Conservation (phyloP, 208 protist genomes). For the Trypanosoma grayi region DNA sequence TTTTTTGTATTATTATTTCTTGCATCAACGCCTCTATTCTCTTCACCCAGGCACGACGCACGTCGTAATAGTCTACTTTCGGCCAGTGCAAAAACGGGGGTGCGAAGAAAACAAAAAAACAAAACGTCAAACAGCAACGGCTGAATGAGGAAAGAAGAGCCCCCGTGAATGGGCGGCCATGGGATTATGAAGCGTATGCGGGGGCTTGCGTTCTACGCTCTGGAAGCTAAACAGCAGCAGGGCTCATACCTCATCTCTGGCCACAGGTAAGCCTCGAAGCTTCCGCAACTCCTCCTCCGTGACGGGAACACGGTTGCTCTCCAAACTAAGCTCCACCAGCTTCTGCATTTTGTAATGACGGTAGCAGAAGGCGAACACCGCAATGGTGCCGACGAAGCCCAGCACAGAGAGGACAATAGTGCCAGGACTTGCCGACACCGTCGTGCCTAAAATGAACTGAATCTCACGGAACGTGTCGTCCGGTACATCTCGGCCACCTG, state of each 20-base stretch:
- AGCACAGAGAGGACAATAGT: constrained; percentile 79
- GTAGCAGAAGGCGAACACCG: constrained; percentile 83
- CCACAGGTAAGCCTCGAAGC: constrained; percentile 33
- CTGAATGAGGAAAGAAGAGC: no score
- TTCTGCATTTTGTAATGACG: constrained; percentile 82
- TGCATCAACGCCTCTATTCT: no score
- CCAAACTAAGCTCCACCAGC: constrained; percentile 70
- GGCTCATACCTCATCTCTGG: neutral
- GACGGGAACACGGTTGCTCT: constrained; percentile 62
- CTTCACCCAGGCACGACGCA: no score
- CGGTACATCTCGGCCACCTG: constrained; percentile 50
- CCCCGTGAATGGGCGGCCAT: no score
- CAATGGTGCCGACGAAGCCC: constrained; percentile 77
- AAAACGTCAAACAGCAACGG: no score
- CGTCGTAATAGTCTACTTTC: no score
- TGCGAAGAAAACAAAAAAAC: no score
- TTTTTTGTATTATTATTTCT: no score
- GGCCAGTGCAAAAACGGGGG: no score
- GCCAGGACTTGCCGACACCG: constrained; percentile 64
- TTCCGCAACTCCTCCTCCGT: constrained; percentile 77
- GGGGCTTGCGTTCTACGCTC: no score
- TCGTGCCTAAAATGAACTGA: constrained; percentile 70
- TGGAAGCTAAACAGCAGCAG: no score
- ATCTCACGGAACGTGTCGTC: constrained; percentile 81
- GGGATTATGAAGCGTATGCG: no score